A percentile compares a stretch with the other conserved stretches of the same genome.
phyloP scores from a whole-genome alignment of 2,329 filamentous ascomycete species.

The Delphinella strobiligena region DNA sequence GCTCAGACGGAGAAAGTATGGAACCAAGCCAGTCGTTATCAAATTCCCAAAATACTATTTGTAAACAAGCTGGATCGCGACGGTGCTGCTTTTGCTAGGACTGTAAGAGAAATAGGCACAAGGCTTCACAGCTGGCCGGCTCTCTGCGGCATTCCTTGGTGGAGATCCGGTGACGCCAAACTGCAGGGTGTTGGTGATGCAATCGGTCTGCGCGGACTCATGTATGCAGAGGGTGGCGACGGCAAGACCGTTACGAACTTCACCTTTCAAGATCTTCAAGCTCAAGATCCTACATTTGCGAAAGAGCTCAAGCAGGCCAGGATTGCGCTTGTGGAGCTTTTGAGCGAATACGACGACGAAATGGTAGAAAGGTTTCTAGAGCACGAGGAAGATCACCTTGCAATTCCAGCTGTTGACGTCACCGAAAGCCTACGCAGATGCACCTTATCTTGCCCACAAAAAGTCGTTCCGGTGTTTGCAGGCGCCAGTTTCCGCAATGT shows the following conservation, averaged over 20 bases:
- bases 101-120: slow-evolving; percentile 73
- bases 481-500: slow-evolving; percentile 91
- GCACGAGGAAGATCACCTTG: slow-evolving; percentile 57
- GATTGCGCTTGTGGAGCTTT: slow-evolving; percentile 63
- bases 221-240: slow-evolving; percentile 57
- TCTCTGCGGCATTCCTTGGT: slow-evolving; percentile 93
- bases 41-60: slow-evolving; percentile 70
- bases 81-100: slow-evolving; percentile 69
- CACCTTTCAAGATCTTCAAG: slow-evolving; percentile 40
- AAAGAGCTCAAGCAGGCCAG: slow-evolving; percentile 66
- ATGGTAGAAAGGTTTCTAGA: slow-evolving; percentile 80
- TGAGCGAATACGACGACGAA: slow-evolving; percentile 79
- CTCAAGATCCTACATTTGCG: slow-evolving; percentile 38
- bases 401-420: slow-evolving; percentile 54
- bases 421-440: slow-evolving; percentile 62
- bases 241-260: slow-evolving; percentile 44
- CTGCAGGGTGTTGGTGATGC: slow-evolving; percentile 80
- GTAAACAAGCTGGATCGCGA: slow-evolving; percentile 80
- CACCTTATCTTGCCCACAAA: slow-evolving; percentile 55
- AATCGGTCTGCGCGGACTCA: slow-evolving; percentile 60
- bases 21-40: slow-evolving; percentile 75
- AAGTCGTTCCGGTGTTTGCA: slow-evolving; percentile 75
- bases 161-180: slow-evolving; percentile 57
- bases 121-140: slow-evolving; percentile 75
- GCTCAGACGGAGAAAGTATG: slow-evolving; percentile 96